Evolutionary conservation across 768 basidiomycete species (phyloP).

Genomic region (Mycena belliarum): DNA sequence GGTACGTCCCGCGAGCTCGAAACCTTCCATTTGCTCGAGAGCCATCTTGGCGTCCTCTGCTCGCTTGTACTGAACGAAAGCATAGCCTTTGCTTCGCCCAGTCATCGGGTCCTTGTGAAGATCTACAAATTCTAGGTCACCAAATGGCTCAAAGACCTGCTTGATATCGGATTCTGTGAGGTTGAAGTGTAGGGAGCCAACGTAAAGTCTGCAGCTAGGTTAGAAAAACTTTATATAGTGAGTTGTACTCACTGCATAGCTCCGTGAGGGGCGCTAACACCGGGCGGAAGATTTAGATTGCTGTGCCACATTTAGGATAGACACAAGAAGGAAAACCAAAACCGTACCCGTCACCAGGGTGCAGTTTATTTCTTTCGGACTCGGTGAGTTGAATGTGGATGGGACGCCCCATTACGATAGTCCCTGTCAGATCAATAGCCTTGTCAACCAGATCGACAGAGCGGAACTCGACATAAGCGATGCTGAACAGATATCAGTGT

Average conservation of each 20-base stretch:
- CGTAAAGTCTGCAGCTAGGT: conserved; percentile 70
- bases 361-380: conserved; percentile 89
- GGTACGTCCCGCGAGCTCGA: conserved; percentile 93
- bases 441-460: conserved; percentile 88
- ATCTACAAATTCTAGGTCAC: conserved; percentile 97
- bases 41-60: conserved; percentile 96
- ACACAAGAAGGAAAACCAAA: neutral
- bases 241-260: conserved; percentile 73
- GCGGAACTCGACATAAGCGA: conserved; percentile 97
- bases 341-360: conserved; percentile 84
- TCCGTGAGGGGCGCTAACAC: conserved; percentile 75
- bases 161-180: conserved; percentile 96
- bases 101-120: conserved; percentile 94
- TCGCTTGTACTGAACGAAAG: conserved; percentile 96
- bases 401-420: conserved; percentile 97
- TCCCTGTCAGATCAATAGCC: conserved; percentile 87
- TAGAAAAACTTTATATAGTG: conserved; percentile 7
- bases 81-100: conserved; percentile 95
- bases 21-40: conserved; percentile 98
- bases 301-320: conserved; percentile 36
- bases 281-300: conserved; percentile 81
- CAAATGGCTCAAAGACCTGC: conserved; percentile 99
- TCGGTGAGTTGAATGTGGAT: conserved; percentile 97
- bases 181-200: conserved; percentile 96
- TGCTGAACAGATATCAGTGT: conserved; percentile 55